Base-by-base conservation (phyloP, 2,329 filamentous ascomycete species). In the Hyphodiscus sp. region DNA sequence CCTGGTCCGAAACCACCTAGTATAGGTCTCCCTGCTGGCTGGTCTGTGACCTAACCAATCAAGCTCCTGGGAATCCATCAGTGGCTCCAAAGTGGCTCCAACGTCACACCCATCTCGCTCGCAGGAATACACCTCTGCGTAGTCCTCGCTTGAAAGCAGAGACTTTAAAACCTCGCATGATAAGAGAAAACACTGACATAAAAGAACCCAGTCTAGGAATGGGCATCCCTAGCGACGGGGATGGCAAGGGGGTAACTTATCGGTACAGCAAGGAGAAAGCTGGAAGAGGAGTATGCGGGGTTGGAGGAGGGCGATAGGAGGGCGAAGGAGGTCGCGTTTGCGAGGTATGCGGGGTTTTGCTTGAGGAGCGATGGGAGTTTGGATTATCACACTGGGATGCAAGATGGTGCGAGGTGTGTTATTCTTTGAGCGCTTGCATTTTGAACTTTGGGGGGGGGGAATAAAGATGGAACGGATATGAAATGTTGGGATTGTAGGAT, bases 351-450 rank as follows among this genome's bases (percentile, higher is more conserved):
- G 15, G 29, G 41, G 8, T 58, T 58, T 41, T 45, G 38, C 38
- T 51, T 54, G 29, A 41, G 48, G 18, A 20, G 41, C 20, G 53
- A 55, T 53, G 48, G 53, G 16, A 49, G 30, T 44, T 43, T 56
- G 33, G 51, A 58, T 33, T 52, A 58, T 43, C 48, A 58, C 48
- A 53, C 46, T 10, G 53, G 54, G 7, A 45, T 43, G 15, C 11
- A 30, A 6, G 16, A 47, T 38, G 47, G 47, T 3, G n/a, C 33
- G 23, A 10, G 5, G 38, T 49, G 47, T 26, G 47, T 23, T 49
- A 41, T 49, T 38, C 23, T 38, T 38, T 49, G 13, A n/a, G 20
- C 61, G 76, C 18, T 26, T 26, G 4, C 23, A 8, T 26, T 26
- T 26, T 26, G 23, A 26, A 26, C 8, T 26, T 8, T 4, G 8